Evolutionary conservation across 257 asterid species (phyloP), one percentile per base, ranked within the genome.

Genomic region (Primulina eburnea): DNA sequence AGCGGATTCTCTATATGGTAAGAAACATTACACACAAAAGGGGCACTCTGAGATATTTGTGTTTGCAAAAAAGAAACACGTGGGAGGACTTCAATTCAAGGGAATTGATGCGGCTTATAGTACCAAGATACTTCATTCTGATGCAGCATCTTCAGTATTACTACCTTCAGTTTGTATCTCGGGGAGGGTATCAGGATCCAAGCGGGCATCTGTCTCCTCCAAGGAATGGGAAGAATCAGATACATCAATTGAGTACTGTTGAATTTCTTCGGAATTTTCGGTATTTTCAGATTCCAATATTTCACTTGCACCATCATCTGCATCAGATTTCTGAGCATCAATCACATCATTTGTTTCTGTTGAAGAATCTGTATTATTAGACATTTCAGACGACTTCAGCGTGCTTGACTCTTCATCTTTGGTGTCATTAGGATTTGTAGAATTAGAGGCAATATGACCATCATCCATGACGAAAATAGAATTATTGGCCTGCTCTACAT

Each of bases 121-220:
- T 1, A 10, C 50, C 50, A 5, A 38, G 16, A 38, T 38, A 38
- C 50, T 10, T 10, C 86, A 88, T 77, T 90, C 96, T 26, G 85
- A 86, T 60, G 87, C 95, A 72, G 76, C 88, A 70, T 92, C 94
- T 65, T 88, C 89, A 8, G 62, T 77, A 32, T 87, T 70, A 16
- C 79, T 77, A 70, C 88, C 97, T 79, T 88, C 93, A 10, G 81
- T 86, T 73, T 84, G 90, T 64, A 83, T 77, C 50, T 84, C 86
- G 0, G 92, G 91, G 72, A 88, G 89, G 20, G 96, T 85, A 20
- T 88, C 95, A 50, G 81, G 83, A 82, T 88, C 96, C 2, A 62
- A 72, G 18, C 82, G 83, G 18, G 79, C 76, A 7, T 83, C 77
- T 76, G 81, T 88, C 88, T 81, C 91, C 68, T 77, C 80, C 84